phyloP scores from a whole-genome alignment of 345 rosid genomes.

The Erysimum cheiranthoides region DNA sequence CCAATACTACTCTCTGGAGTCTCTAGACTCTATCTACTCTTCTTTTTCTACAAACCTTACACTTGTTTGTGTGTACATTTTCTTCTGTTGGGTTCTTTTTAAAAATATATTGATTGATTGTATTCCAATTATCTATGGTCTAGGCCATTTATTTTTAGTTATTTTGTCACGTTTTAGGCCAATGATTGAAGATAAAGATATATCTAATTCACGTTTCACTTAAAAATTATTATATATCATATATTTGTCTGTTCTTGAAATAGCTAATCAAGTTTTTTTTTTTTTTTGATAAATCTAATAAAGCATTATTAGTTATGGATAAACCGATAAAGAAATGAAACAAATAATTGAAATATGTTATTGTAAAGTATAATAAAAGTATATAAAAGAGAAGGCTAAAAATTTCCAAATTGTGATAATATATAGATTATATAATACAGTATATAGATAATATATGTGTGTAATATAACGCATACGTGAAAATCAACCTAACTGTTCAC shows the following conservation, averaged over 20 bases:
- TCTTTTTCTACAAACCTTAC: constrained; percentile 22
- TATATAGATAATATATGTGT: not conserved
- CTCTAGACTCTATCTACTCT: constrained; percentile 2
- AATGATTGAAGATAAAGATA: not conserved
- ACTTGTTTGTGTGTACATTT: not conserved
- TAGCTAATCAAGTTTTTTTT: not conserved
- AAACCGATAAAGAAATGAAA: no score
- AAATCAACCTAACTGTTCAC: constrained; percentile 43
- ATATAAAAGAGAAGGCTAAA: not conserved
- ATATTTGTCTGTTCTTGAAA: not conserved
- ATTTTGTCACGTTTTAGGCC: not conserved
- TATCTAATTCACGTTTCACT: not conserved
- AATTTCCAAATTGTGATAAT: not conserved
- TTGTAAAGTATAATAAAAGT: not conserved
- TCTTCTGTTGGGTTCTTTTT: constrained; percentile 19
- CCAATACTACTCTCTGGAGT: not conserved
- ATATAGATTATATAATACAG: not conserved
- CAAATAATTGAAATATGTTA: not conserved
- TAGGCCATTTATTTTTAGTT: not conserved
- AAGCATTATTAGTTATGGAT: not conserved
- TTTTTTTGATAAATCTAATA: not conserved
- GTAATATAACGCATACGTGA: constrained; percentile 23
- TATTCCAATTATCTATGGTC: not conserved
- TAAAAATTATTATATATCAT: not conserved
- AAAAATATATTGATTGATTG: constrained; percentile 1